phyloP scores from a whole-genome alignment of 129 eudicot genomes.

The Pseudognaphalium luteoalbum region DNA sequence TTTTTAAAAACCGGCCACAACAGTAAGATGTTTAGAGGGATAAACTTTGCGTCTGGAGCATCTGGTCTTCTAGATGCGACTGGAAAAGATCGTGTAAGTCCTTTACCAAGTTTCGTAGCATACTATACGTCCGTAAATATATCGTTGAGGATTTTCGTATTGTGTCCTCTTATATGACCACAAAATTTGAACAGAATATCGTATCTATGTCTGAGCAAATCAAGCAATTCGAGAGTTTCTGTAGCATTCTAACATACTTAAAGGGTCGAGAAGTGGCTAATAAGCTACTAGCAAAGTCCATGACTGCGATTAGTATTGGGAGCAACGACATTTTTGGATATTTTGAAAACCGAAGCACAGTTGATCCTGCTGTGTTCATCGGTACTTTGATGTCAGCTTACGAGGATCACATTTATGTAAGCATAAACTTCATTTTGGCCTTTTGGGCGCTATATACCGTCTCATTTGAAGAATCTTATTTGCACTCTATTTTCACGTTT shows the following conservation, averaged over 20 bases:
- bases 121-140: neutral
- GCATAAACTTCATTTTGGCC: neutral
- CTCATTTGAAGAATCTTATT: neutral
- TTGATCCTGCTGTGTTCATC: slow-evolving; percentile 25
- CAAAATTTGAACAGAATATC: slow-evolving; percentile 36
- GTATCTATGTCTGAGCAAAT: slow-evolving; percentile 47
- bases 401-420: slow-evolving; percentile 40
- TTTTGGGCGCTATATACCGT: too few relatives aligned
- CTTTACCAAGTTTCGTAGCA: neutral
- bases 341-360: slow-evolving; percentile 23
- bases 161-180: neutral
- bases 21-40: slow-evolving; percentile 28
- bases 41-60: slow-evolving; percentile 40
- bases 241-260: slow-evolving; percentile 19
- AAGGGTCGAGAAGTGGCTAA: slow-evolving; percentile 35
- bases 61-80: slow-evolving; percentile 36
- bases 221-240: slow-evolving; percentile 34
- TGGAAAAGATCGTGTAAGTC: slow-evolving; percentile 25
- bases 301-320: slow-evolving; percentile 45
- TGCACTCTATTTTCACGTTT: too few relatives aligned
- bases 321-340: slow-evolving; percentile 54
- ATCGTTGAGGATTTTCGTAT: neutral
- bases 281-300: slow-evolving; percentile 28
- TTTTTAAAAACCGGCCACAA: slow-evolving; percentile 17
- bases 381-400: slow-evolving; percentile 31